Evolutionary conservation across 116 monocot species (phyloP), one percentile per base, ranked within the genome.

Genomic region (Dioscorea cayenensis): DNA sequence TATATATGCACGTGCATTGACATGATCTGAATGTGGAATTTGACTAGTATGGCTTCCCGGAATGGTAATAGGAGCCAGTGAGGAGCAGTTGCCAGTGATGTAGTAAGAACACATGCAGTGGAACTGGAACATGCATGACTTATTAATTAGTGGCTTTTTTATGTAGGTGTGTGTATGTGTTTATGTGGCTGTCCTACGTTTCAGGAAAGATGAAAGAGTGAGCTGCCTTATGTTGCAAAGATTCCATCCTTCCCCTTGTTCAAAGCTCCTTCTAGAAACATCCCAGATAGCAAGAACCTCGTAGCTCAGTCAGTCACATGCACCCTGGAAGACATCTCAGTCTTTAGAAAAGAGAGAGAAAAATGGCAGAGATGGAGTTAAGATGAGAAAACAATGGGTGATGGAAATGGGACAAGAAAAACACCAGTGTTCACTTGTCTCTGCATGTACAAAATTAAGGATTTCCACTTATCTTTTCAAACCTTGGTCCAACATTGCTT

Each of bases 191-290:
- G 13, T 17, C 16, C 17, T 19, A 21, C 59, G 14, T 21, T 19
- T 19, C 6, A 59, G 21, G 59, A 11, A 62, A 62, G 22, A 21
- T 23, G 62, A 73, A 27, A 52, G 65, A 65, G 9, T 73, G 65
- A 50, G 51, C 60, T 43, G 65, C 51, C 50, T 29, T 65, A 73
- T 49, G 51, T 14, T 65, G 73, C 73, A 73, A 65, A 73, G 73
- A 73, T 73, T 51, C 73, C 73, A 28, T 51, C 28, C 32, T 65
- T 65, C 32, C 65, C 28, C 29, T 32, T 51, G 37, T 29, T 29
- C 49, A 65, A 65, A 23, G 65, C 65, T 28, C 28, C 35, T 32
- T 35, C 65, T 13, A 65, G 65, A 35, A 65, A 65, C 65, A 65
- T 11, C 65, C 20, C 14, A 65, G 25, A 17, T 32, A 28, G 11